These are phyloP conservation scores for Arxiozyma bovina DNA, from an alignment of 1,139 yeast genomes.

Conservation along the genomic window DNA sequence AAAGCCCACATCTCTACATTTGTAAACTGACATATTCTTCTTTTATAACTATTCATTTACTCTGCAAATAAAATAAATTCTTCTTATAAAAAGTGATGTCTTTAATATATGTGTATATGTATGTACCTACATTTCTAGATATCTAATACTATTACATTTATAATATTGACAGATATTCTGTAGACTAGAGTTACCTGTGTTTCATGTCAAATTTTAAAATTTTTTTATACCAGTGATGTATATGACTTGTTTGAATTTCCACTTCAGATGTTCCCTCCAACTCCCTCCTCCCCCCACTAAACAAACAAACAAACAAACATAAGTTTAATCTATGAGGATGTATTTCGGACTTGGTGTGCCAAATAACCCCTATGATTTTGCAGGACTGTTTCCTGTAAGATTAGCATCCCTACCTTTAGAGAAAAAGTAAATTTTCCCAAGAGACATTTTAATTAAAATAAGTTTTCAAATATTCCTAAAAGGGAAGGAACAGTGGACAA, in stretches of 20 bases:
- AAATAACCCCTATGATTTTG: background rate
- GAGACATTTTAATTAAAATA: background rate
- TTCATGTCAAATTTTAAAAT: no score
- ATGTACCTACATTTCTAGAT: background rate
- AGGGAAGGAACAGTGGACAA: background rate
- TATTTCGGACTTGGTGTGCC: background rate
- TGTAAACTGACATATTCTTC: background rate
- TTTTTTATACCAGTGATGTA: no score
- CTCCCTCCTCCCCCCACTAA: background rate
- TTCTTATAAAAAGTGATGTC: background rate
- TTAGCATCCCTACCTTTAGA: background rate
- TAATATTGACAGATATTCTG: background rate
- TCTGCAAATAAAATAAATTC: background rate
- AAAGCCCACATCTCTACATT: no score
- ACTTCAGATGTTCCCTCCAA: no score
- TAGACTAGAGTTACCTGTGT: background rate
- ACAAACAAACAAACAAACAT: background rate
- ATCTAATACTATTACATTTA: no score
- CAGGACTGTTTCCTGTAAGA: background rate
- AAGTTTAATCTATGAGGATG: background rate
- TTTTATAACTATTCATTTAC: background rate
- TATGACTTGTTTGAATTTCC: no score
- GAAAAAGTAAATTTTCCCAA: background rate
- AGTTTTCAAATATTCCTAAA: background rate
- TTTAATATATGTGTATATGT: no score